phyloP scores from a whole-genome alignment of 306 rosid genomes.

The Cajanus cajan region DNA sequence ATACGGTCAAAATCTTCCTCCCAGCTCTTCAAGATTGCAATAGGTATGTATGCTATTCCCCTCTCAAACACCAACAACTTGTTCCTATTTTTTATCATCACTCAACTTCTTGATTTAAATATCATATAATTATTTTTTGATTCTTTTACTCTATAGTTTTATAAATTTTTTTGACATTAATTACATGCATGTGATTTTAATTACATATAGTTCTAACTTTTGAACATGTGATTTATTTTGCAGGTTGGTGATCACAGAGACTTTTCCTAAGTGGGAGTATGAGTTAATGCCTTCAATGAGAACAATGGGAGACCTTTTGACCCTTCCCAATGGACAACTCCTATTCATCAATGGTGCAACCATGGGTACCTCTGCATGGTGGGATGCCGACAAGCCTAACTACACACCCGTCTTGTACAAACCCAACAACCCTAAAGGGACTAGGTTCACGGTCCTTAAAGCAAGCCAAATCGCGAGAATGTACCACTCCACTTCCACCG shows the following conservation, averaged over 20 bases:
- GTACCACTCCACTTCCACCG: slow-evolving; percentile 67
- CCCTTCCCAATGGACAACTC: slow-evolving; percentile 66
- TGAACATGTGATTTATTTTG: no score
- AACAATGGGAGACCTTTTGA: slow-evolving; percentile 71
- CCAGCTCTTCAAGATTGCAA: slow-evolving; percentile 69
- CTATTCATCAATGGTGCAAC: slow-evolving; percentile 72
- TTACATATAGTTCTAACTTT: no score
- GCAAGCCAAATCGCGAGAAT: slow-evolving; percentile 57
- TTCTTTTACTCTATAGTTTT: no score
- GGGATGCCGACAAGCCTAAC: slow-evolving; percentile 67
- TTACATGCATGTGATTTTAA: no score
- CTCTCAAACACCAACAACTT: no score
- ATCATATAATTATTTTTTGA: no score
- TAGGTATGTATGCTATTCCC: no score
- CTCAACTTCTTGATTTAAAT: no score
- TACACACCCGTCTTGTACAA: slow-evolving; percentile 48
- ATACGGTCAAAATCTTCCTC: slow-evolving; percentile 32
- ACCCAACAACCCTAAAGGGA: slow-evolving; percentile 33
- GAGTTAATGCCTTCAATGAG: slow-evolving; percentile 69
- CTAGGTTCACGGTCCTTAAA: slow-evolving; percentile 43
- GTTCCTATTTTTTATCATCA: no score
- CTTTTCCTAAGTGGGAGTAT: slow-evolving; percentile 36
- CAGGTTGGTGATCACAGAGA: slow-evolving; percentile 44
- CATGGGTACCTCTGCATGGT: slow-evolving; percentile 73
- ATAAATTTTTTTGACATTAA: no score